phyloP scores from a whole-genome alignment of 2,329 filamentous ascomycete genomes.

The Falciphora oryzae region DNA sequence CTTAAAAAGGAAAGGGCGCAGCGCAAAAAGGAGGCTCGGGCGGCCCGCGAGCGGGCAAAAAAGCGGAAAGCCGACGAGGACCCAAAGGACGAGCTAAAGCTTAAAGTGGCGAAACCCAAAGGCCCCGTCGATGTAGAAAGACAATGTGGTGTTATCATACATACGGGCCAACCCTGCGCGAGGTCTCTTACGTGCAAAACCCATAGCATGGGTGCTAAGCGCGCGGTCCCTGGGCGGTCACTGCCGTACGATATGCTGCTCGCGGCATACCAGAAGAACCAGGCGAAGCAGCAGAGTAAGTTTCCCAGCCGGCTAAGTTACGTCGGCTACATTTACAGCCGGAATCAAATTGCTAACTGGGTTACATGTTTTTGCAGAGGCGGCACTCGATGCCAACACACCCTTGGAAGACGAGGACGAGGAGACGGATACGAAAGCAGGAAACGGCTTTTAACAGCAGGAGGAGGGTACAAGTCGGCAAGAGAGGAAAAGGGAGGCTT shows the following conservation, averaged over 20 bases:
- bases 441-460: no score
- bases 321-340: no score
- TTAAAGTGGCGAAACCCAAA: conserved; percentile 78
- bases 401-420: conserved; percentile 84
- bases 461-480: no score
- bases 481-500: no score
- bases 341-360: conserved; percentile 13
- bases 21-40: conserved; percentile 68
- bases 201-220: conserved; percentile 91
- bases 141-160: conserved; percentile 82
- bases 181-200: conserved; percentile 89
- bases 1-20: conserved; percentile 79
- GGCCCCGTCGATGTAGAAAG: conserved; percentile 91
- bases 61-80: conserved; percentile 66
- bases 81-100: conserved; percentile 78
- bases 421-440: no score
- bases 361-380: conserved; percentile 54
- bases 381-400: conserved; percentile 89
- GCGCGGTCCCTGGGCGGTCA: conserved; percentile 78
- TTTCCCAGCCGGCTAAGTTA: background rate
- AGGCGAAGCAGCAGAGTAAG: conserved; percentile 93
- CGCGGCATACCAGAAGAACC: conserved; percentile 88
- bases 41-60: conserved; percentile 64
- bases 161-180: conserved; percentile 82
- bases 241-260: conserved; percentile 90